Evolutionary conservation across 1,284 basidiomycete genomes (phyloP).

Genomic region (Apiotrichum siamense): DNA sequence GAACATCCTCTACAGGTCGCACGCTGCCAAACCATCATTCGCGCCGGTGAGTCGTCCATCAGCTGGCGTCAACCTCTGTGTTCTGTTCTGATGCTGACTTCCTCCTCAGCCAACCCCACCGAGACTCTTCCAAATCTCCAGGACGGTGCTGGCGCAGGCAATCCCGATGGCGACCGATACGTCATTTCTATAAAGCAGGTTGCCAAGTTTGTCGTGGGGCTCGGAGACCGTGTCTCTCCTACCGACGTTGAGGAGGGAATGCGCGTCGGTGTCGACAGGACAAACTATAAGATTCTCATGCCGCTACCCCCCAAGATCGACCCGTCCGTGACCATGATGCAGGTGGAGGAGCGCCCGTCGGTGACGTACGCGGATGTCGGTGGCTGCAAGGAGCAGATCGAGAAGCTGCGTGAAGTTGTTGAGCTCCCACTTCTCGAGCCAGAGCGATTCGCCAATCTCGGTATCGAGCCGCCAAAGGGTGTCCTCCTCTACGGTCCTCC

Average conservation of each 20-base stretch:
- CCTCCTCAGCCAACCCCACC: constrained; percentile 56
- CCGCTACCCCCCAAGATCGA: constrained; percentile 99
- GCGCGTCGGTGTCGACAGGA: constrained; percentile 74
- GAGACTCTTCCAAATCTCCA: constrained; percentile 40
- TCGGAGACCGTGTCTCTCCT: constrained; percentile 92
- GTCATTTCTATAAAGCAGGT: constrained; percentile 99
- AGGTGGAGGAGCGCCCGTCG: constrained; percentile 98
- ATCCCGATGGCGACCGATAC: constrained; percentile 88
- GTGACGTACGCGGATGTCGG: constrained; percentile 98
- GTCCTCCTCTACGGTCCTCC: constrained; percentile 92
- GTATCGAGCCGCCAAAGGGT: constrained; percentile 98
- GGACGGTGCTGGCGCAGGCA: constrained; percentile 46
- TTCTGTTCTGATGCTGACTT: background rate
- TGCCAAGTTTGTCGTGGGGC: constrained; percentile 96
- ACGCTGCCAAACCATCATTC: constrained; percentile 97
- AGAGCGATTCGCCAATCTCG: constrained; percentile 94
- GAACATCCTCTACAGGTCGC: constrained; percentile 95
- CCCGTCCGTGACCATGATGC: constrained; percentile 99
- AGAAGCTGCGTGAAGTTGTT: constrained; percentile 97
- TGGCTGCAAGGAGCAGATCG: constrained; percentile 99
- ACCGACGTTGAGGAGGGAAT: constrained; percentile 99
- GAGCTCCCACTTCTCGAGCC: constrained; percentile 97
- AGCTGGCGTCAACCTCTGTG: background rate
- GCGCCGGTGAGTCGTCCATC: constrained; percentile 48
- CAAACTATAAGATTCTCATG: constrained; percentile 98